Evolutionary conservation across 169 alveolate species (phyloP).

Genomic region (Cryptosporidium viatorum): DNA sequence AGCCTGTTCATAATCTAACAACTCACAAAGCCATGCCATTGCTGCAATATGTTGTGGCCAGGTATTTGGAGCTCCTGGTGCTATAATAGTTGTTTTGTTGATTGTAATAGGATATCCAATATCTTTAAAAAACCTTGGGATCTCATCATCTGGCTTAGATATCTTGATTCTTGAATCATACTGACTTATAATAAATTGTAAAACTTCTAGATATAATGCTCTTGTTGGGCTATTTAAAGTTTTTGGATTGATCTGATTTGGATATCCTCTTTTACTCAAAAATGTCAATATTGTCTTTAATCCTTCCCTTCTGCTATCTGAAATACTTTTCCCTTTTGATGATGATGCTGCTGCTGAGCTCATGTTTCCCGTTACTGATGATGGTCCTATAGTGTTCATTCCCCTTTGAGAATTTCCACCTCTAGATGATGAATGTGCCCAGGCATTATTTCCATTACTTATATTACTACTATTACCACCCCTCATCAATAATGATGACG

Average conservation of each 20-base stretch:
- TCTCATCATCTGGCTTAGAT: slow-evolving; percentile 68
- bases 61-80: slow-evolving; percentile 85
- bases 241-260: slow-evolving; percentile 59
- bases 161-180: slow-evolving; percentile 57
- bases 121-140: slow-evolving; percentile 79
- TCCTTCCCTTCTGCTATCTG: slow-evolving; percentile 62
- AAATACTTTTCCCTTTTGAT: slow-evolving; percentile 37
- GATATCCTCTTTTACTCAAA: slow-evolving; percentile 74
- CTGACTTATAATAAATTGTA: slow-evolving; percentile 57
- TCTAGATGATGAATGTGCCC: slow-evolving; percentile 51
- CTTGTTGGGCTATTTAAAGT: slow-evolving; percentile 66
- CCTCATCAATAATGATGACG: slow-evolving; percentile 30
- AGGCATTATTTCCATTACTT: not conserved
- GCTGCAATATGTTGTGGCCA: slow-evolving; percentile 86
- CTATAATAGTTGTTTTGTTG: slow-evolving; percentile 83
- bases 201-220: slow-evolving; percentile 55
- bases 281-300: slow-evolving; percentile 64
- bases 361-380: not conserved
- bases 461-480: not conserved
- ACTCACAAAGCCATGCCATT: slow-evolving; percentile 85
- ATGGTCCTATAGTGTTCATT: not conserved
- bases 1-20: slow-evolving; percentile 83
- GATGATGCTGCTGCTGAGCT: slow-evolving; percentile 41
- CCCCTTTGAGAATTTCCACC: slow-evolving; percentile 44
- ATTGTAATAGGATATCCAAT: slow-evolving; percentile 84